These are phyloP conservation scores for Phytophthora quininea DNA, from an alignment of 352 stramenopile genomes.

Conservation along the genomic window DNA sequence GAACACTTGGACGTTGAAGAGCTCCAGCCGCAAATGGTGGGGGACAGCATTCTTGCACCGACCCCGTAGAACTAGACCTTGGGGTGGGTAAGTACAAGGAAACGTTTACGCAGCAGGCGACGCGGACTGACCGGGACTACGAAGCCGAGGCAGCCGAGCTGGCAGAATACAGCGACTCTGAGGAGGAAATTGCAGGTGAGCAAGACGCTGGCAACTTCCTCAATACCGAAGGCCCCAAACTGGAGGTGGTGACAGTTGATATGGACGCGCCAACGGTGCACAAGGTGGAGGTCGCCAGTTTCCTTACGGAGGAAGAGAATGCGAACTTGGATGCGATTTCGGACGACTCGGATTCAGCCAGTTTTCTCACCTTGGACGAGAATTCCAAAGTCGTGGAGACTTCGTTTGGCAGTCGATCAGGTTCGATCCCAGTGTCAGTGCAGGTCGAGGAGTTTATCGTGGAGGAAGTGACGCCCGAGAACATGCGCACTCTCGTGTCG, in stretches of 20 bases:
- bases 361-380: conserved; percentile 50
- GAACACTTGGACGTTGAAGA: conserved; percentile 42
- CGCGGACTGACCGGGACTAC: conserved; percentile 26
- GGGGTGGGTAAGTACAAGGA: conserved; percentile 69
- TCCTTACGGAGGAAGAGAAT: conserved; percentile 54
- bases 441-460: conserved; percentile 55
- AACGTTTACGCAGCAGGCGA: conserved; percentile 24
- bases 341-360: conserved; percentile 42
- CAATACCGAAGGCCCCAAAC: conserved; percentile 27
- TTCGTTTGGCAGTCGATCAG: conserved; percentile 24
- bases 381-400: conserved; percentile 53
- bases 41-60: conserved; percentile 28
- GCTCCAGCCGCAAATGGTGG: conserved; percentile 34
- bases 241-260: conserved; percentile 27
- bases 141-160: conserved; percentile 41
- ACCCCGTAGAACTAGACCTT: conserved; percentile 46
- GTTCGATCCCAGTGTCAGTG: conserved; percentile 22
- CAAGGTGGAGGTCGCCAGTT: conserved; percentile 59
- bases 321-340: conserved; percentile 34
- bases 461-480: conserved; percentile 56
- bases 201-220: conserved; percentile 40
- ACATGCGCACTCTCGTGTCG: conserved; percentile 27
- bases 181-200: conserved; percentile 24
- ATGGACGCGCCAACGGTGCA: conserved; percentile 32
- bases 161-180: conserved; percentile 37